Percentiles rank a stretch among this genome's conserved stretches.
These are phyloP conservation scores for Marchantia paleacea DNA, from an alignment of 225 moss, liverwort and hornwort genomes.

Conservation along the genomic window DNA sequence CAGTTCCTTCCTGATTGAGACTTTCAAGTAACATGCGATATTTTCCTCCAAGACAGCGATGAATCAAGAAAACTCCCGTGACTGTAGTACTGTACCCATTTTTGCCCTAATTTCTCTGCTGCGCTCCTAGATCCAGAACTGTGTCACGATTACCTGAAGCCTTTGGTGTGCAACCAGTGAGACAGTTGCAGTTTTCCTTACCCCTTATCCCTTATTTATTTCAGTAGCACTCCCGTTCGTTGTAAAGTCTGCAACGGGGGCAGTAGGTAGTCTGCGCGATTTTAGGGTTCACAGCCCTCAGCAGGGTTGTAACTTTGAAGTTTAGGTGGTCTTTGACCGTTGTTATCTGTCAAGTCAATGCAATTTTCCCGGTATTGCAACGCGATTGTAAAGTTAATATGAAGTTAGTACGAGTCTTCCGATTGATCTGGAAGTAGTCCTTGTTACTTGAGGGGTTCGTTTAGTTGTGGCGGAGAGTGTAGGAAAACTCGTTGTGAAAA, in stretches of 20 bases:
- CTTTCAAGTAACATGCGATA: conserved; percentile 25
- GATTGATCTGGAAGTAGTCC: neutral
- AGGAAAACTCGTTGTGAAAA: neutral
- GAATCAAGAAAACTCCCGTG: conserved; percentile 19
- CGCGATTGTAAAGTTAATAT: conserved; percentile 18
- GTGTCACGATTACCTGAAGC: neutral
- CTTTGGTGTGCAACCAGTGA: conserved; percentile 1
- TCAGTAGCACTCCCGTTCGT: neutral
- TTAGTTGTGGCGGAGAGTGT: neutral
- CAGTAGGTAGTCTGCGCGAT: neutral
- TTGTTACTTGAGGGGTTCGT: conserved; percentile 7
- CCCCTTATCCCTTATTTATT: neutral
- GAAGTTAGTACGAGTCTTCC: conserved; percentile 13
- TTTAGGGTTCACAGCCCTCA: conserved; percentile 1
- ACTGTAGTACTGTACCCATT: conserved; percentile 17
- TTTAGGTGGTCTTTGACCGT: neutral
- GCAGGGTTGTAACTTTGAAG: neutral
- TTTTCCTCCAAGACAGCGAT: conserved; percentile 13
- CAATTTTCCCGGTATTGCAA: conserved; percentile 17
- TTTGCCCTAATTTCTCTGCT: conserved; percentile 3
- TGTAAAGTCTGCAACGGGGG: too few species aligned
- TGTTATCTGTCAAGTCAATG: neutral
- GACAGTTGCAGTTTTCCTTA: neutral
- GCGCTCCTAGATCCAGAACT: neutral
- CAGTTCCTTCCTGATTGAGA: conserved; percentile 18